Base-by-base conservation (phyloP, 176 grass and related monocot genomes). In the Bonia amplexicaulis region DNA sequence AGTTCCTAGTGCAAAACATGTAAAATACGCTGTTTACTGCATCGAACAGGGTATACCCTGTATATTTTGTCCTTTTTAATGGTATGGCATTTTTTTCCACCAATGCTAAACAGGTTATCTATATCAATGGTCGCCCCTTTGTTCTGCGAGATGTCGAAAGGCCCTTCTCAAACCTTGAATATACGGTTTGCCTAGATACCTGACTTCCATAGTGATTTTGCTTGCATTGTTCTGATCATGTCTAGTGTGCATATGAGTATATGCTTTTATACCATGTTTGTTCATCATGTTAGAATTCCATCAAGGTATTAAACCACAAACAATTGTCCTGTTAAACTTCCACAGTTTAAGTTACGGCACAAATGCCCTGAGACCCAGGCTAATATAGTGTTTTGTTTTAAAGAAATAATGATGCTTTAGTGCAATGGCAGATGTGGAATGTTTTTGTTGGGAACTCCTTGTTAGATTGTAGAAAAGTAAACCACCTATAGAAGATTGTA, bases 121-220 rank as follows among this genome's bases (percentile, higher is more conserved):
- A 99, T 85, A 91, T 99, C 77, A 96, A 96, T 27, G 80, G 85
- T 16, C 93, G 91, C 5, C 96, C 96, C 49, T 99, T 99, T 84
- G 96, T 99, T 81, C 73, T 99, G 76, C 83, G 96, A 88, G 96
- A 99, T 89, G 92, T 96, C 54, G 96, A 94, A 86, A 99, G 88
- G 78, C 96, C 96, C 66, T 99, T 99, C 82, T 99, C 96, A 63
- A 99, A 99, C 82, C 93, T 99, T 84, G 96, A 99, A 74, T 99
- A 99, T 82, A 99, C 91, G 88, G 96, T 99, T 72, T 77, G 91
- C 68, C 79, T 31, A 74, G 13, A 73, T 67, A 22, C 54, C 80
- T 72, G 33, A 74, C 74, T 72, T 80, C 8, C 2, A 49, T 46
- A 84, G 10, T 71, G 35, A 48, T 82, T 82, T 77, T 20, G n/a